phyloP scores from a whole-genome alignment of 148 eudicot species.

The Vaccinium macrocarpon region DNA sequence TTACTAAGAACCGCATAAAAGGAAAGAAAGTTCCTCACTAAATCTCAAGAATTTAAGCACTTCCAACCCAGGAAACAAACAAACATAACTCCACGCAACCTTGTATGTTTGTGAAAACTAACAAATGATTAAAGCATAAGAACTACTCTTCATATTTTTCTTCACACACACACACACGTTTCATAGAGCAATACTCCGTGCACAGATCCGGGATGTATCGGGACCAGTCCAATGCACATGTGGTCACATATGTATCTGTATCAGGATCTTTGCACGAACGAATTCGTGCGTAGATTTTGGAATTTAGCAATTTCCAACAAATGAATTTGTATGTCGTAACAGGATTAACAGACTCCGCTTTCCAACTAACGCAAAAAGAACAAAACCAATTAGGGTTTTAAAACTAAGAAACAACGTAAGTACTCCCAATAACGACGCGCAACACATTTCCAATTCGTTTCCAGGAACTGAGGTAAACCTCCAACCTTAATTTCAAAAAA shows the following conservation, averaged over 20 bases:
- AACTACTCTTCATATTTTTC: not conserved
- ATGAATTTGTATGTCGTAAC: not conserved
- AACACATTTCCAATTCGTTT: not conserved
- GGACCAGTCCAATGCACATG: too few species aligned
- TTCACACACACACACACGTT: not conserved
- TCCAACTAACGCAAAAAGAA: not conserved
- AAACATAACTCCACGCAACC: not conserved
- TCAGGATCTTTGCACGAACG: too few species aligned
- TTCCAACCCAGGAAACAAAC: not conserved
- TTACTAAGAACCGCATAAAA: not conserved
- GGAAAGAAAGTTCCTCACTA: not conserved
- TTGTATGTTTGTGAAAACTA: not conserved
- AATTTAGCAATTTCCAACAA: not conserved
- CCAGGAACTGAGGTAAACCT: constrained; percentile 2
- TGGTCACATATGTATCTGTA: too few species aligned
- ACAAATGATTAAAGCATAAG: not conserved
- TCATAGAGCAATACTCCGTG: too few species aligned
- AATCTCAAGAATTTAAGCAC: not conserved
- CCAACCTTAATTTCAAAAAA: not conserved
- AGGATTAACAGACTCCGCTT: not conserved
- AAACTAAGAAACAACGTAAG: not conserved
- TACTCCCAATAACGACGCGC: not conserved
- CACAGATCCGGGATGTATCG: too few species aligned
- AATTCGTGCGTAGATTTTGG: not conserved
- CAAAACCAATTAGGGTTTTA: not conserved